Conservation (phyloP, 805 yeast species). For the Barnettozyma wickerhamii region DNA sequence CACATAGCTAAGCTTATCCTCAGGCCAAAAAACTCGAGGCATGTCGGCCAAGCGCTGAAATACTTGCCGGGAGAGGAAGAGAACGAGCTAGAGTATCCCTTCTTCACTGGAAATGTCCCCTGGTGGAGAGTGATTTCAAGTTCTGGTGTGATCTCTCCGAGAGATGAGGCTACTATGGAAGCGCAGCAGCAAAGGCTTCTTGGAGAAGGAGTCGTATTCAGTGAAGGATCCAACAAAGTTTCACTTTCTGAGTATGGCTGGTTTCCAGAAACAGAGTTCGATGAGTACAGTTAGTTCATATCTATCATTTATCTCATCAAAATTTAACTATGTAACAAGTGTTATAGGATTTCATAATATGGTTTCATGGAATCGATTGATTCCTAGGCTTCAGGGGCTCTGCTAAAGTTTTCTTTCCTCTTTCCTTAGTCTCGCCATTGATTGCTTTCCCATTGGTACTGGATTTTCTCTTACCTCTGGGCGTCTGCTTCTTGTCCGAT, state of each 20-base stretch:
- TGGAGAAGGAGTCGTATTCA: constrained; percentile 45
- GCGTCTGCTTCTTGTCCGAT: background rate
- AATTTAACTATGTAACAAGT: too few species aligned
- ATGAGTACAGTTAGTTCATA: constrained; percentile 20
- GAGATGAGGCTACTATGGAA: constrained; percentile 39
- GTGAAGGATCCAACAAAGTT: constrained; percentile 26
- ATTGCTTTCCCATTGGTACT: background rate
- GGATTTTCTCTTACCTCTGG: constrained; percentile 3
- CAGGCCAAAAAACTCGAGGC: constrained; percentile 65
- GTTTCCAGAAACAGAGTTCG: constrained; percentile 49
- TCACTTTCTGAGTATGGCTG: constrained; percentile 53
- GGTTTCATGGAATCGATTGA: background rate
- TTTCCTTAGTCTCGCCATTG: constrained; percentile 1
- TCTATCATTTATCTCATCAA: too few species aligned
- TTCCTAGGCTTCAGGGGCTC: background rate
- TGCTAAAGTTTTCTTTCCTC: constrained; percentile 10
- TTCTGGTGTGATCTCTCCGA: constrained; percentile 56
- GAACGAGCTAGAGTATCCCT: constrained; percentile 19
- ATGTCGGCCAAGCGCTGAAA: constrained; percentile 70
- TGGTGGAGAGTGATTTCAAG: constrained; percentile 80
- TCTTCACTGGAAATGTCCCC: constrained; percentile 40
- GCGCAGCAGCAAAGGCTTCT: constrained; percentile 42
- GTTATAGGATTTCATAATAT: too few species aligned
- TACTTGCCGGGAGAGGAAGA: constrained; percentile 30
- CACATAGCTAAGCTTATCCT: constrained; percentile 64